Evolutionary conservation across 176 grass and related monocot species (phyloP).

Genomic region (Echinochloa phyllopogon): DNA sequence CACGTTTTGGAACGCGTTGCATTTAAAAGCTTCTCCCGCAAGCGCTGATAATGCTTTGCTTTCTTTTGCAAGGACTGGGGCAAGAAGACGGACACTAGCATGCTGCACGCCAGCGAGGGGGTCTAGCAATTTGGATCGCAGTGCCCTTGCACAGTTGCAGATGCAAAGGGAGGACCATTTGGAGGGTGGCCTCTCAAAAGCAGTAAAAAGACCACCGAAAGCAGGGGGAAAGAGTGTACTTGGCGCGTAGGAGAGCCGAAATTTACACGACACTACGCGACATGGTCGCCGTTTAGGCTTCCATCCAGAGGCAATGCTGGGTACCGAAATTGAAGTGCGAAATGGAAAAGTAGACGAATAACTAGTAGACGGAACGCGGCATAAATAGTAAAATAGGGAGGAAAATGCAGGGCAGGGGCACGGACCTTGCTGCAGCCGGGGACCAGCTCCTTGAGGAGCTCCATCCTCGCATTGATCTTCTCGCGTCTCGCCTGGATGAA

Average conservation of each 20-base stretch:
- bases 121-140: background rate
- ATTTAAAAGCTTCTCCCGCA: background rate
- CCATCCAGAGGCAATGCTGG: background rate
- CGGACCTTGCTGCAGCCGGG: constrained; percentile 82
- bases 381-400: background rate
- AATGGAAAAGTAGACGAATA: background rate
- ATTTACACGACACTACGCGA: constrained; percentile 4
- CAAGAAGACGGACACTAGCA: background rate
- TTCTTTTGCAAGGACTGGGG: background rate
- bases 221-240: background rate
- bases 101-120: background rate
- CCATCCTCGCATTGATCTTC: constrained; percentile 92
- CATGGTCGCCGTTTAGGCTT: background rate
- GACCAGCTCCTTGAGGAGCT: constrained; percentile 91
- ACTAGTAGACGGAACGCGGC: too few relatives aligned
- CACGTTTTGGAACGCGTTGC: constrained; percentile 24
- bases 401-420: background rate
- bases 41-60: background rate
- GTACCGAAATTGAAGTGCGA: background rate
- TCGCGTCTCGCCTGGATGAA: constrained; percentile 65
- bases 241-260: background rate
- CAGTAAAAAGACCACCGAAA: constrained; percentile 43
- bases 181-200: constrained; percentile 21
- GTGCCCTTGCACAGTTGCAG: background rate
- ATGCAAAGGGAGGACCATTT: background rate